Base-by-base conservation (phyloP, 2,329 filamentous ascomycete species). In the Epichloe aotearoae region DNA sequence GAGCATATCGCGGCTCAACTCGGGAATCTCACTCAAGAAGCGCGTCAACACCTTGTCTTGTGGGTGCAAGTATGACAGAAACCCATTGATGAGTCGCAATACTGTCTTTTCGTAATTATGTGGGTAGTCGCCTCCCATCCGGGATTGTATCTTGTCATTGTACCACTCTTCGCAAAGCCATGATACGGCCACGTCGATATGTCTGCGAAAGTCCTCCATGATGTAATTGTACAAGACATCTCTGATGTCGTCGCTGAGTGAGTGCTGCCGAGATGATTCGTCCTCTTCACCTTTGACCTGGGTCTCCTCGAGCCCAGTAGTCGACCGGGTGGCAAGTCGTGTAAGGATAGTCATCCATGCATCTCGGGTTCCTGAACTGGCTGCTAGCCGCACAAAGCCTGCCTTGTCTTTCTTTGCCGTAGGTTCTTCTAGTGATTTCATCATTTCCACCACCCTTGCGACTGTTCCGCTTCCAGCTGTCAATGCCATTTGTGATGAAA, bases 141-240 rank as follows among this genome's bases (percentile, higher is more conserved):
- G 72, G 52, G 62, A 70, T 54, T 64, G 69, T 56, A 71, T 68
- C 65, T 67, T 82, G 64, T 97, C 91, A 60, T 90, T 94, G 67
- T 95, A 97, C 91, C 93, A 98, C 68, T 98, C 93, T 66, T 98
- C 93, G 59, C 85, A 95, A 15, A 98, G 75, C 93, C 93, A 98
- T 7, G 84, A 83, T 48, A 97, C 88, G 1, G 89, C 91, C 20
- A 93, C 79, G 58, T 94, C 90, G 55, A 97, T 90, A 42, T 93
- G 83, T 55, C 79, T 83, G 50, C 91, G 82, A 69, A 95, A 98
- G 63, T 97, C 91, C 56, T 94, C 88, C 55, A 97, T 79, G 46
- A 97, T 79, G 64, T 95, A 96, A 50, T 80, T 76, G 66, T 89
- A 93, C 2, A 98, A 72, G 7, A 81, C 76, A 58, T 95, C 85